Evolutionary conservation across 192 early-diverging fungal genomes (phyloP).

Genomic region (Entomortierella chlamydospora): DNA sequence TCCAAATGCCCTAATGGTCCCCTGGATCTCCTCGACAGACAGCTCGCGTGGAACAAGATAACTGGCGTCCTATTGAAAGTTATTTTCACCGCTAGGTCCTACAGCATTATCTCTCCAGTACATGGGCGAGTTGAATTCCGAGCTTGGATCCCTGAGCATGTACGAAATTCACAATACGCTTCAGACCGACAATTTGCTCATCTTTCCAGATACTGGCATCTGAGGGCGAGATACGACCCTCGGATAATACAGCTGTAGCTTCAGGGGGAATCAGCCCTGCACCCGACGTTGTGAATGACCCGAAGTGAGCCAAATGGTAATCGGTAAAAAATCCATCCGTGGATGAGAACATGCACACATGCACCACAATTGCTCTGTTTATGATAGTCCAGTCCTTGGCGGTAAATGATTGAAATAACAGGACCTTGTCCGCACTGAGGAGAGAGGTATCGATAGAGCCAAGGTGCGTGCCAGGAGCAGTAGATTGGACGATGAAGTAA

Average conservation of each 20-base stretch:
- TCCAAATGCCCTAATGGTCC: too few relatives aligned
- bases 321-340: slow-evolving; percentile 73
- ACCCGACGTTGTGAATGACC: slow-evolving; percentile 79
- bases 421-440: slow-evolving; percentile 7
- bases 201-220: slow-evolving; percentile 87
- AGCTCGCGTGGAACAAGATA: too few relatives aligned
- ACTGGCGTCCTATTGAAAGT: too few relatives aligned
- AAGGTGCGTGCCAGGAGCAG: slow-evolving; percentile 24
- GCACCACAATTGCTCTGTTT: slow-evolving; percentile 82
- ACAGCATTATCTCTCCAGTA: too few relatives aligned
- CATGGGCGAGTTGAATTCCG: slow-evolving; percentile 86
- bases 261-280: slow-evolving; percentile 86
- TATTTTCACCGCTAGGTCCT: too few relatives aligned
- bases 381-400: slow-evolving; percentile 74
- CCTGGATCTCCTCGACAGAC: too few relatives aligned
- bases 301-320: slow-evolving; percentile 70
- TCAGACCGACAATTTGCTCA: slow-evolving; percentile 73
- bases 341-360: slow-evolving; percentile 86
- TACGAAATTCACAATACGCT: slow-evolving; percentile 67
- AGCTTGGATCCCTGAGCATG: slow-evolving; percentile 69
- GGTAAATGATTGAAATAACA: slow-evolving; percentile 70
- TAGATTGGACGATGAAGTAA: slow-evolving; percentile 17
- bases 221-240: slow-evolving; percentile 82
- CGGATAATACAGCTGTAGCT: slow-evolving; percentile 71
- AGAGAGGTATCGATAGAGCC: slow-evolving; percentile 34